These are phyloP conservation scores for Phaseolus coccineus DNA, from an alignment of 331 rosid genomes.

Conservation along the genomic window DNA sequence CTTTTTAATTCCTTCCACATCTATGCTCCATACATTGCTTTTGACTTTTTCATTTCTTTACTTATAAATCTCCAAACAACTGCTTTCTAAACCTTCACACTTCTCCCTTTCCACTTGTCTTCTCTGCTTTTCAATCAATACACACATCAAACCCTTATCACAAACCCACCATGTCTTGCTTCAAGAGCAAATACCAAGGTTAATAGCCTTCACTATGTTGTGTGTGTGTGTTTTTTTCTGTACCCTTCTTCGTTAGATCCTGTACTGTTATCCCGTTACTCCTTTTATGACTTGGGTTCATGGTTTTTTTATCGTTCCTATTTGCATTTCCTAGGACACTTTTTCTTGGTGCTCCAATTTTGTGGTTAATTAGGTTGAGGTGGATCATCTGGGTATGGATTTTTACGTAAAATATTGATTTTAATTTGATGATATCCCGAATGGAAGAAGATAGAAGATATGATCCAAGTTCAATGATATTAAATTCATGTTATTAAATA, in stretches of 20 bases:
- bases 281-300: background rate
- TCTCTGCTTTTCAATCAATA: constrained; percentile 27
- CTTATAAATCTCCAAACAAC: constrained; percentile 7
- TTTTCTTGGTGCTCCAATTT: background rate
- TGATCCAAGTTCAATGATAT: background rate
- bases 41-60: constrained; percentile 40
- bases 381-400: background rate
- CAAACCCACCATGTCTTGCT: constrained; percentile 50
- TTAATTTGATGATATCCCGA: background rate
- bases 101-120: background rate
- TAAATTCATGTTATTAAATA: no score
- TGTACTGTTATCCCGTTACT: no score
- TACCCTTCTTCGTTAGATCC: background rate
- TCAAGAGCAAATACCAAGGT: constrained; percentile 59
- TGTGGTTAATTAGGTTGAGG: background rate
- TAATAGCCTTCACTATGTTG: background rate
- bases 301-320: background rate
- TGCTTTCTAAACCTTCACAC: constrained; percentile 13
- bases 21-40: constrained; percentile 21
- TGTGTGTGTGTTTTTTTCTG: background rate
- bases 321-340: background rate
- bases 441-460: background rate
- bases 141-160: background rate
- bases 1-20: background rate
- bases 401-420: background rate